These are phyloP conservation scores for Capsicum baccatum DNA, from an alignment of 257 asterid genomes.

Conservation along the genomic window DNA sequence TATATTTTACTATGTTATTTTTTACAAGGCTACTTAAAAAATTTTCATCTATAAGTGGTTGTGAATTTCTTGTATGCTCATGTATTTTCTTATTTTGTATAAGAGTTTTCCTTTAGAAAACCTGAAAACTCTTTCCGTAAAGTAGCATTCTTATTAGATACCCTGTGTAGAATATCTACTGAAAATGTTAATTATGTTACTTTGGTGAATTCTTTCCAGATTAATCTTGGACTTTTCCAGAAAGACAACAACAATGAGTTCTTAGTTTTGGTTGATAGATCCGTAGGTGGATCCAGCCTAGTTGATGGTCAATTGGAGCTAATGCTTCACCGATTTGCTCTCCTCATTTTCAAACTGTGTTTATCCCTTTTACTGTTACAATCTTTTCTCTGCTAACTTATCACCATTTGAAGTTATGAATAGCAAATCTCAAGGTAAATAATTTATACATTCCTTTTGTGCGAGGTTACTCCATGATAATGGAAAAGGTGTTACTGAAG, in stretches of 20 bases:
- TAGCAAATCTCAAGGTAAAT: slow-evolving; percentile 4
- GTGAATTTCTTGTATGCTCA: slow-evolving; percentile 7
- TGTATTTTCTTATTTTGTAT: background rate
- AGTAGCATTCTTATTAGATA: background rate
- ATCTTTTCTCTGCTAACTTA: background rate
- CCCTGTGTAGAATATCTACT: background rate
- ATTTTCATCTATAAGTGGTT: background rate
- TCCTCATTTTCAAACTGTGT: background rate
- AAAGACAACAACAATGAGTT: slow-evolving; percentile 76
- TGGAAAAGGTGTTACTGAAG: slow-evolving; percentile 89
- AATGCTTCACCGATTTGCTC: slow-evolving; percentile 84
- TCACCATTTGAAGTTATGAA: background rate
- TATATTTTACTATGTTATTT: slow-evolving; percentile 8
- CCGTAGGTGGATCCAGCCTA: slow-evolving; percentile 93
- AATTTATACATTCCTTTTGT: slow-evolving; percentile 34
- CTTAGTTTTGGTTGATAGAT: slow-evolving; percentile 91
- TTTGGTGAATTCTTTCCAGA: slow-evolving; percentile 48
- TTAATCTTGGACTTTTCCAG: slow-evolving; percentile 87
- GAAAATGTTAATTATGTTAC: slow-evolving; percentile 9
- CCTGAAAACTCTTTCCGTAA: background rate
- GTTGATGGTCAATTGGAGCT: slow-evolving; percentile 86
- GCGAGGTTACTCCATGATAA: slow-evolving; percentile 92
- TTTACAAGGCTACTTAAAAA: background rate
- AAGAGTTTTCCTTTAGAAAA: background rate
- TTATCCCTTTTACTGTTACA: background rate